Percentiles rank a stretch among this genome's conserved stretches.
These are phyloP conservation scores for Erodium moschatum DNA, from an alignment of 441 rosid species.

Conservation along the genomic window DNA sequence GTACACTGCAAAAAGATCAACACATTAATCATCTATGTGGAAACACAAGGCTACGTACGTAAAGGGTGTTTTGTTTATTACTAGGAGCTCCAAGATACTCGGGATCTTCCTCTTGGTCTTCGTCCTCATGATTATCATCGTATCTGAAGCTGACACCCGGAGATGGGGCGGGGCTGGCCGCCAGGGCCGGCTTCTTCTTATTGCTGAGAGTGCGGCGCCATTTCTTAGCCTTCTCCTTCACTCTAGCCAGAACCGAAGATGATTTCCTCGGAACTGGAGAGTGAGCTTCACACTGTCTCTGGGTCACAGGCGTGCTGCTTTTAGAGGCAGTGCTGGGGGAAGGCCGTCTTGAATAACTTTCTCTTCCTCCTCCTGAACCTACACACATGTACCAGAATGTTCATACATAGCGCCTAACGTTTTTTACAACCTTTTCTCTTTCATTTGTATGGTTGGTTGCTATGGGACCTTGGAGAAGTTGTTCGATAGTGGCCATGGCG, in stretches of 20 bases:
- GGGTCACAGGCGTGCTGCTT: background rate
- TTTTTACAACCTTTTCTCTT: too few relatives aligned
- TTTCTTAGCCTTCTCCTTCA: constrained; percentile 49
- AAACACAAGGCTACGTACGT: too few relatives aligned
- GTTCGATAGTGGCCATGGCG: constrained; percentile 31
- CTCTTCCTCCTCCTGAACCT: background rate
- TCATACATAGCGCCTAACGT: too few relatives aligned
- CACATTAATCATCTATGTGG: background rate
- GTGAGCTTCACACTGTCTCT: constrained; percentile 42
- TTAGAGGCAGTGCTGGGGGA: constrained; percentile 15
- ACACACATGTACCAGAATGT: too few relatives aligned
- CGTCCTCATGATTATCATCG: constrained; percentile 23
- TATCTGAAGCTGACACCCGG: too few relatives aligned
- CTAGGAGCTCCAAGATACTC: constrained; percentile 66
- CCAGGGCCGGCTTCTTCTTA: constrained; percentile 37
- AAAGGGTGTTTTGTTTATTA: constrained; percentile 12
- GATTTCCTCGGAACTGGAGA: constrained; percentile 28
- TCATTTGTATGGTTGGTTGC: too few relatives aligned
- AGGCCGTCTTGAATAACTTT: constrained; percentile 25
- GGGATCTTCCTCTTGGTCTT: constrained; percentile 41
- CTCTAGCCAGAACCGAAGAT: constrained; percentile 48
- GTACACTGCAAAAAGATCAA: constrained; percentile 45
- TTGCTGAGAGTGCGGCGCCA: constrained; percentile 36
- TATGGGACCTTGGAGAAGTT: constrained; percentile 34
- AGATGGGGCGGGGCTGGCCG: constrained; percentile 24